Base-by-base conservation (phyloP, 306 rosid genomes). In the Echinosophora koreensis region DNA sequence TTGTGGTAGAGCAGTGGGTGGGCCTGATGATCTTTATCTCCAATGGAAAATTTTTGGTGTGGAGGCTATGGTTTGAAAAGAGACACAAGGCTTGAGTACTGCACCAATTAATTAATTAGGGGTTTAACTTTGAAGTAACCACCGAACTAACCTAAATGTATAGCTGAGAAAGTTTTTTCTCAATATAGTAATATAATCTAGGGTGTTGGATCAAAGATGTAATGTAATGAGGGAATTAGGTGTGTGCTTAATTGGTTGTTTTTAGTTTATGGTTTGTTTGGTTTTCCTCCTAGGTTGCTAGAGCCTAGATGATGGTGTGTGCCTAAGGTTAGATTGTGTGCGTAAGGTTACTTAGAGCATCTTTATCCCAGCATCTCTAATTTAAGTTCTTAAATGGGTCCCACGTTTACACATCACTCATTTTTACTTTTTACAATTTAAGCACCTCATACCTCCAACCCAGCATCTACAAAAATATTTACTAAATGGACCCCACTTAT, bases 281-380 rank as follows among this genome's bases (percentile, higher is more conserved):
- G 71, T 71, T 79, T 71, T 63, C 59, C 44, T 56, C 78, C 67
- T 80, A 64, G 74, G 49, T 30, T 28, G 42, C 47, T 70, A 70
- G 35, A 11, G 2, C 5, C 38, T 35, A 35, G 38, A 5, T 5
- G 38, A 39, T 39, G 2, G 11, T 39, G 44, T 39, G 44, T 39
- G 44, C 22, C 22, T 22, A 22, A 67, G 80, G 39, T 81, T 74
- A 37, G 34, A 50, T 37, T 41, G 71, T 8, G 42, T 56, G 60
- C 57, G 77, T 74, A 69, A 67, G 80, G 39, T 81, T 74, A 37
- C 84, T 68, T n/a, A n/a, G n/a, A n/a, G n/a, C n/a, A n/a, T n/a
- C n/a, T n/a, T n/a, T n/a, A n/a, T n/a, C n/a, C n/a, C n/a, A n/a
- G n/a, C n/a, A n/a, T n/a, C n/a, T n/a, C n/a, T n/a, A n/a, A n/a